Evolutionary conservation across 345 rosid species (phyloP), one percentile per base, ranked within the genome.

Genomic region (Camelina laxa): DNA sequence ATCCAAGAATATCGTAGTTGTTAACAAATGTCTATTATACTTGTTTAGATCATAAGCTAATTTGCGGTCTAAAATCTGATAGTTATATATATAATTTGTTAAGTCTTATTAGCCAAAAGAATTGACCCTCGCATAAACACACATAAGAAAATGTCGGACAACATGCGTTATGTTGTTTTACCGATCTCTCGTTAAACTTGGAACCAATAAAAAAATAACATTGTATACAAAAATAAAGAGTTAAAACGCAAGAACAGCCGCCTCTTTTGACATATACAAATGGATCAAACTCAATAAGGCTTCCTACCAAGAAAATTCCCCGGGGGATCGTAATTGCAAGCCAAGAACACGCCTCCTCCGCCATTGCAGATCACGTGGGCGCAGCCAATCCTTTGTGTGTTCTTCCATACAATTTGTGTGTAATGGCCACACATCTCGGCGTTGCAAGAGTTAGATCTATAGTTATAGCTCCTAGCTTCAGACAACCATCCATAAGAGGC

Each of bases 301-400:
- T 75, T 86, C 57, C 77, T 81, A 31, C 98, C 98, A 54, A 87
- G 72, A 54, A 54, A 90, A 71, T 91, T 93, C 65, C 98, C 98
- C 12, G 98, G 98, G 59, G 98, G 98, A 82, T 90, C 89, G 65
- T 93, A 93, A 74, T 84, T 90, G 74, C 98, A 93, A 69, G 82
- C 73, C 76, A 93, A 87, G 82, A 89, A 85, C 14, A 88, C 88
- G 5, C 97, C 97, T 19, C 45, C 44, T 0, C 85, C 85, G 3
- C 73, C 70, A 36, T 17, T 51, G 20, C 97, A 93, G 16, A 3
- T 66, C 53, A 86, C 93, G 5, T 80, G 84, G 2, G 97, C 97
- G 47, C 98, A 93, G 24, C 98, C 98, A 15, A 93, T 64, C 73
- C 85, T 81, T 47, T 30, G 59, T 1, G 91, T 90, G 6, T 13